Conservation (phyloP, 257 asterid genomes). For the Leonotis leonurus region DNA sequence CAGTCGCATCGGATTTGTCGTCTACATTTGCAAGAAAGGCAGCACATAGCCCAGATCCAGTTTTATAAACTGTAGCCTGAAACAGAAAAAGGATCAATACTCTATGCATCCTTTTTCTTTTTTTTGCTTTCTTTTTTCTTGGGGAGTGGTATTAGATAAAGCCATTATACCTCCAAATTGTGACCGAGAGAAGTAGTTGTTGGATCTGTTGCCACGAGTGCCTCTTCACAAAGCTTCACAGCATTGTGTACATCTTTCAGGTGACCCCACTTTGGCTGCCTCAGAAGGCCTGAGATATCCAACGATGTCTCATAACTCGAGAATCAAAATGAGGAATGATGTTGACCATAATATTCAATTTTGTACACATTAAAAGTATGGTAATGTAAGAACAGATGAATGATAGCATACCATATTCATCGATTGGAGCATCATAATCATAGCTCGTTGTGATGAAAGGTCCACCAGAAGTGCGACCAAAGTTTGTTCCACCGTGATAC, state of each 20-base stretch:
- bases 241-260: slow-evolving; percentile 65
- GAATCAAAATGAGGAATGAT: background rate
- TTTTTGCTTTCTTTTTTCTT: background rate
- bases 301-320: background rate
- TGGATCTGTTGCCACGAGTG: slow-evolving; percentile 63
- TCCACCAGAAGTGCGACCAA: slow-evolving; percentile 72
- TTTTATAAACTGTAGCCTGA: slow-evolving; percentile 63
- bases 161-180: slow-evolving; percentile 43
- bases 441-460: slow-evolving; percentile 76
- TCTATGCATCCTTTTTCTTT: background rate
- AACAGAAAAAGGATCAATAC: slow-evolving; percentile 9
- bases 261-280: slow-evolving; percentile 81
- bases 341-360: background rate
- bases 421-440: slow-evolving; percentile 86
- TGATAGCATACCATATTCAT: slow-evolving; percentile 53
- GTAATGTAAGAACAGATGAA: background rate
- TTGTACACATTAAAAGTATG: background rate
- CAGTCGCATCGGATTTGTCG: slow-evolving; percentile 46
- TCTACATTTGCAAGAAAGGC: slow-evolving; percentile 68
- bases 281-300: slow-evolving; percentile 37
- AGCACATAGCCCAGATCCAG: slow-evolving; percentile 57
- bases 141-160: background rate
- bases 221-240: slow-evolving; percentile 70
- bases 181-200: slow-evolving; percentile 51
- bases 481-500: slow-evolving; percentile 97